Percentiles rank a stretch among this genome's conserved stretches.
Conservation (phyloP, 441 rosid species). For the Rhodomyrtus psidioides region DNA sequence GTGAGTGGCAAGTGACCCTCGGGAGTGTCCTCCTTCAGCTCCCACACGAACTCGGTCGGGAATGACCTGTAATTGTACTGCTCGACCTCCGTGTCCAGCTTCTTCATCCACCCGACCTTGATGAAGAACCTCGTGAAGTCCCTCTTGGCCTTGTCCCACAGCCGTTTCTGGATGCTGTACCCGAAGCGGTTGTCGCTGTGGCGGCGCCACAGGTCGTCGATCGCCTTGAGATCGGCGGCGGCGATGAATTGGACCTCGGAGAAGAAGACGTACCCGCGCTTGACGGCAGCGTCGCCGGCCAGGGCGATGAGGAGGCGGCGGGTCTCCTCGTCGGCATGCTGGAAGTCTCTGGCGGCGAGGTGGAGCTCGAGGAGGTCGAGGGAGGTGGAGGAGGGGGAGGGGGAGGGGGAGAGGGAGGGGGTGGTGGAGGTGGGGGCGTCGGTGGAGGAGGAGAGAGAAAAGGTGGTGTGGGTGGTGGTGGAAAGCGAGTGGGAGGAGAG, state of each 20-base stretch:
- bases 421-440: slow-evolving; percentile 22
- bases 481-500: slow-evolving; percentile 2
- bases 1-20: slow-evolving; percentile 85
- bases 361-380: slow-evolving; percentile 61
- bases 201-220: slow-evolving; percentile 63
- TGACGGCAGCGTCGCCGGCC: slow-evolving; percentile 63
- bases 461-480: background rate
- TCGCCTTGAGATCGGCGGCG: slow-evolving; percentile 42
- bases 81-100: slow-evolving; percentile 72
- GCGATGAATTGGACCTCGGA: slow-evolving; percentile 78
- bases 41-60: slow-evolving; percentile 81
- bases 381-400: slow-evolving; percentile 40
- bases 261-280: slow-evolving; percentile 89
- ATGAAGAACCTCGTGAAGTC: slow-evolving; percentile 73
- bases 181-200: slow-evolving; percentile 66
- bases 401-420: slow-evolving; percentile 33
- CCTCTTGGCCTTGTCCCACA: slow-evolving; percentile 48
- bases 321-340: slow-evolving; percentile 83
- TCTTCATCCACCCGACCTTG: slow-evolving; percentile 91
- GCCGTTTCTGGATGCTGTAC: slow-evolving; percentile 66
- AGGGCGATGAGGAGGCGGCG: slow-evolving; percentile 71
- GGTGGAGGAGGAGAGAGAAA: slow-evolving; percentile 13
- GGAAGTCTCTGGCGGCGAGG: slow-evolving; percentile 54
- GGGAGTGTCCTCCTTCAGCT: slow-evolving; percentile 62
- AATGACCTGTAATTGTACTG: slow-evolving; percentile 80